Percentiles rank a stretch among this genome's conserved stretches.
phyloP scores from a whole-genome alignment of 2,329 filamentous ascomycete species.

The Colletotrichum sp. region DNA sequence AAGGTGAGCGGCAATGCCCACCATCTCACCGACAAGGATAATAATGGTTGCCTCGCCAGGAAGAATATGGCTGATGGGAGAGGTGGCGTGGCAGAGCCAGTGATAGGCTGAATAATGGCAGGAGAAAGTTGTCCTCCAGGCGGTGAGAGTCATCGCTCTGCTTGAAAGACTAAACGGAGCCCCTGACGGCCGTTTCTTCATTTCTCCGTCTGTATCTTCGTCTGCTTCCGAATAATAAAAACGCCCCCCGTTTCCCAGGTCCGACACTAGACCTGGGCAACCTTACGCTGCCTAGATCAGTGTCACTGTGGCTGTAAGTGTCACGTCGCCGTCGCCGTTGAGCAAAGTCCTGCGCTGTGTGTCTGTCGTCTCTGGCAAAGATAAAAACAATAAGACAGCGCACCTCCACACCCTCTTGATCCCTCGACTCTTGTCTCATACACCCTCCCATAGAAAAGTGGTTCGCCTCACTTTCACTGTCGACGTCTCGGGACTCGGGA shows the following conservation, averaged over 20 bases:
- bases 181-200: background rate
- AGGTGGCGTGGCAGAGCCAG: constrained; percentile 3
- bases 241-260: background rate
- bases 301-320: background rate
- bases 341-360: background rate
- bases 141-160: background rate
- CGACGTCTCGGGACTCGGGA: background rate
- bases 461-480: constrained; percentile 16
- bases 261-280: background rate
- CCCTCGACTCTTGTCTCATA: constrained; percentile 7
- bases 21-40: constrained; percentile 17
- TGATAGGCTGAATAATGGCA: background rate
- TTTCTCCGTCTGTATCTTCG: background rate
- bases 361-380: background rate
- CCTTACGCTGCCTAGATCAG: background rate
- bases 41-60: constrained; percentile 1
- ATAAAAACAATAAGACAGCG: background rate
- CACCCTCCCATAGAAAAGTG: background rate
- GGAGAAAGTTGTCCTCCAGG: background rate
- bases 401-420: constrained; percentile 4
- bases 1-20: constrained; percentile 6
- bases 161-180: background rate
- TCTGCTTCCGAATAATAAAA: background rate
- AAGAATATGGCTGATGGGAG: background rate
- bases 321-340: background rate